These are phyloP conservation scores for Apiospora koreana DNA, from an alignment of 2,329 filamentous ascomycete species.

Conservation along the genomic window DNA sequence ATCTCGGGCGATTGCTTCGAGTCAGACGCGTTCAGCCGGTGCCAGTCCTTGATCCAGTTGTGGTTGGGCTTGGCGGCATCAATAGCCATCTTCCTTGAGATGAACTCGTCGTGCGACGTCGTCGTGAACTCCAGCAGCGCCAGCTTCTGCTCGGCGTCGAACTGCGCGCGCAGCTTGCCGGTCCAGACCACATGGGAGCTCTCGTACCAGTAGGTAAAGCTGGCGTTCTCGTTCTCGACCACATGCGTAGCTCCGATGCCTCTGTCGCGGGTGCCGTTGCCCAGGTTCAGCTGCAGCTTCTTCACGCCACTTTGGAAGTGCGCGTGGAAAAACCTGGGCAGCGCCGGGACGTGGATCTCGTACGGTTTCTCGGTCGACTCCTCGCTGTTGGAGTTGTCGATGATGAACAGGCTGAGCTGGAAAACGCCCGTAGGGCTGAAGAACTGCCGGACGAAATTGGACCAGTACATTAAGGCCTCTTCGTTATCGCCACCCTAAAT, in stretches of 20 bases:
- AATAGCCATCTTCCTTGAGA: slow-evolving; percentile 68
- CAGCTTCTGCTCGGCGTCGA: slow-evolving; percentile 77
- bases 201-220: slow-evolving; percentile 86
- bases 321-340: slow-evolving; percentile 87
- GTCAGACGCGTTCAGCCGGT: slow-evolving; percentile 57
- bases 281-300: slow-evolving; percentile 83
- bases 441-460: slow-evolving; percentile 75
- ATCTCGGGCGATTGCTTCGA: slow-evolving; percentile 64
- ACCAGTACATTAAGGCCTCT: slow-evolving; percentile 69
- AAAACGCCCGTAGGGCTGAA: slow-evolving; percentile 79
- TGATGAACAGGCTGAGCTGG: slow-evolving; percentile 66
- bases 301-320: slow-evolving; percentile 86
- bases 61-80: slow-evolving; percentile 63
- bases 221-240: slow-evolving; percentile 75
- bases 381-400: slow-evolving; percentile 45
- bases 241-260: slow-evolving; percentile 67
- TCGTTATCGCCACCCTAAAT: slow-evolving; percentile 55
- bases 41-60: slow-evolving; percentile 68
- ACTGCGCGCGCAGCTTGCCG: slow-evolving; percentile 78
- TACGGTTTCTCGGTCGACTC: slow-evolving; percentile 71
- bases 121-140: slow-evolving; percentile 84
- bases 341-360: slow-evolving; percentile 78
- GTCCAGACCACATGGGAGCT: slow-evolving; percentile 78
- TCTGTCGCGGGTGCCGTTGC: slow-evolving; percentile 60
- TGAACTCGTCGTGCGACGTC: slow-evolving; percentile 76